These are phyloP conservation scores for Lepiota subincarnata DNA, from an alignment of 768 basidiomycete species.

Conservation along the genomic window DNA sequence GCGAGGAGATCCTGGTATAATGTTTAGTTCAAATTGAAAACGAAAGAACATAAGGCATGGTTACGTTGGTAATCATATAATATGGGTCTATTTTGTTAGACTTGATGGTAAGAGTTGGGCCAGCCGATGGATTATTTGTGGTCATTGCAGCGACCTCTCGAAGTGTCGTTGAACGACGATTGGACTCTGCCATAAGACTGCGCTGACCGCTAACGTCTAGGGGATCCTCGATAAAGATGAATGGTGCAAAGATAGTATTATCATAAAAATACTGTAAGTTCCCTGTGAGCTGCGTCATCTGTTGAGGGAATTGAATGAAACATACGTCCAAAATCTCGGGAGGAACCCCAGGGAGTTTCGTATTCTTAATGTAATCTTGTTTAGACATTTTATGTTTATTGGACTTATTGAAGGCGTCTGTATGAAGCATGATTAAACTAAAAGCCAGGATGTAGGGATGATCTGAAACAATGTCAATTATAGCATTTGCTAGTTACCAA, in stretches of 20 bases:
- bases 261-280: slow-evolving; percentile 82
- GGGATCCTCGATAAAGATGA: slow-evolving; percentile 94
- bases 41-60: slow-evolving; percentile 14
- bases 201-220: slow-evolving; percentile 61
- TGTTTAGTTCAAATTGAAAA: slow-evolving; percentile 6
- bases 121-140: slow-evolving; percentile 16
- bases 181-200: slow-evolving; percentile 40
- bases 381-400: slow-evolving; percentile 99
- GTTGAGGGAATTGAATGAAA: slow-evolving; percentile 1
- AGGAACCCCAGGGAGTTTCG: slow-evolving; percentile 77
- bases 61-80: slow-evolving; percentile 79
- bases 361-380: slow-evolving; percentile 90
- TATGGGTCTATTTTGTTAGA: slow-evolving; percentile 85
- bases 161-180: slow-evolving; percentile 34
- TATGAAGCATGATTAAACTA: slow-evolving; percentile 98
- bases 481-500: background rate
- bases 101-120: slow-evolving; percentile 40
- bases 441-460: slow-evolving; percentile 96
- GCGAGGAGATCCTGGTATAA: slow-evolving; percentile 54
- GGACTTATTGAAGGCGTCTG: slow-evolving; percentile 96
- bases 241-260: slow-evolving; percentile 93
- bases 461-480: slow-evolving; percentile 40
- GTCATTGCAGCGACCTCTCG: slow-evolving; percentile 15
- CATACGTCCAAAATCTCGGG: slow-evolving; percentile 84
- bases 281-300: background rate